phyloP scores from a whole-genome alignment of 1,284 basidiomycete species.

The Thelephora terrestris region DNA sequence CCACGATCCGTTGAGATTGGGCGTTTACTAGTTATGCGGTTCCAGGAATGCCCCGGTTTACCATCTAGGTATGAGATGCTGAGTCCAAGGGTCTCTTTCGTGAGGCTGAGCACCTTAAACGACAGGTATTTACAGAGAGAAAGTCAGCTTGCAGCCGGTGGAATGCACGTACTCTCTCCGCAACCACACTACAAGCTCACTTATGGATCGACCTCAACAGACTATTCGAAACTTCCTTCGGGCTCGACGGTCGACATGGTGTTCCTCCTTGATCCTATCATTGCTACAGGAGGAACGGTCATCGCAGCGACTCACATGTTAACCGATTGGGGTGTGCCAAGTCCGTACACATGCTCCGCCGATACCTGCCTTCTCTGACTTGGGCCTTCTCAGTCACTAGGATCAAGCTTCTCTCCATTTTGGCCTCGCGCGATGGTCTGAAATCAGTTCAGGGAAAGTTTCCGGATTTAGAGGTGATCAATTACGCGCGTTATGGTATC shows the following conservation, averaged over 20 bases:
- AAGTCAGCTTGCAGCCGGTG: slow-evolving; percentile 83
- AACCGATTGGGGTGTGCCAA: slow-evolving; percentile 73
- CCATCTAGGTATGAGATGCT: no score
- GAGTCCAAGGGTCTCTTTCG: no score
- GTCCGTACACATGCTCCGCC: slow-evolving; percentile 27
- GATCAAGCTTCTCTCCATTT: slow-evolving; percentile 78
- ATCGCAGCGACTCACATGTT: slow-evolving; percentile 81
- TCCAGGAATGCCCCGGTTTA: slow-evolving; percentile 71
- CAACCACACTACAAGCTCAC: not conserved
- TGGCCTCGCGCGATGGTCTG: slow-evolving; percentile 74
- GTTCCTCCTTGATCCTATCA: slow-evolving; percentile 82
- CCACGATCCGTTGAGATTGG: slow-evolving; percentile 7
- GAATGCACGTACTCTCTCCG: slow-evolving; percentile 54
- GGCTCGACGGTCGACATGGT: slow-evolving; percentile 72
- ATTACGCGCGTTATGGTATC: no score
- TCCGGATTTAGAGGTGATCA: slow-evolving; percentile 71
- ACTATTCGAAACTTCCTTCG: slow-evolving; percentile 87
- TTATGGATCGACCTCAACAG: slow-evolving; percentile 27
- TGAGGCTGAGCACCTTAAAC: no score
- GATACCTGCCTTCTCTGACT: not conserved
- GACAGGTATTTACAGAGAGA: slow-evolving; percentile 67
- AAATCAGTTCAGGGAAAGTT: slow-evolving; percentile 53
- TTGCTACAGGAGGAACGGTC: slow-evolving; percentile 93
- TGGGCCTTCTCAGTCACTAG: slow-evolving; percentile 37
- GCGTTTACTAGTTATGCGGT: not conserved